phyloP scores from a whole-genome alignment of 2,329 filamentous ascomycete genomes.

The Colletotrichum ledebouriae region DNA sequence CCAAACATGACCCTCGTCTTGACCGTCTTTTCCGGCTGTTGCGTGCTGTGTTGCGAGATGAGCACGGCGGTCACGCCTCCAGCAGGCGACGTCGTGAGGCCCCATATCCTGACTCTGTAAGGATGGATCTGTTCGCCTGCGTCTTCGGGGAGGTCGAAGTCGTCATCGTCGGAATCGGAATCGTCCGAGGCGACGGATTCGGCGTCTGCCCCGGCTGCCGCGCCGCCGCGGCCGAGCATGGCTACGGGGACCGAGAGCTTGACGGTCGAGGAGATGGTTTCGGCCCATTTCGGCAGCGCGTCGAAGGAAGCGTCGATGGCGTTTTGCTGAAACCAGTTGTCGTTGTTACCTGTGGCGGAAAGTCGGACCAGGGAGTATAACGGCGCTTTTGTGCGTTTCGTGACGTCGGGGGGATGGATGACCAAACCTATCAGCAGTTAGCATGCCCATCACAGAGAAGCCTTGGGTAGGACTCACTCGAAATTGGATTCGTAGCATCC shows the following conservation, averaged over 20 bases:
- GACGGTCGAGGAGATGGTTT: conserved; percentile 59
- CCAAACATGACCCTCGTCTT: conserved; percentile 55
- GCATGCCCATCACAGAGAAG: neutral
- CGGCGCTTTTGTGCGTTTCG: conserved; percentile 52
- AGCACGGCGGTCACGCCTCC: conserved; percentile 66
- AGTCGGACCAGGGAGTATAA: conserved; percentile 66
- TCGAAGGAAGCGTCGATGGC: conserved; percentile 47
- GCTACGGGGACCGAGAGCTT: conserved; percentile 59
- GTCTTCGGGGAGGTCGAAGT: conserved; percentile 51
- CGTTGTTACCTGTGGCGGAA: conserved; percentile 64
- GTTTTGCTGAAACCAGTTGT: conserved; percentile 68
- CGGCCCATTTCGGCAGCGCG: conserved; percentile 58
- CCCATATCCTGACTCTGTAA: conserved; percentile 67
- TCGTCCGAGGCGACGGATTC: conserved; percentile 40
- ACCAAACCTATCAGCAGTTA: conserved; percentile 58
- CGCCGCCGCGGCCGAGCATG: conserved; percentile 56
- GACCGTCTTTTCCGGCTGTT: conserved; percentile 60
- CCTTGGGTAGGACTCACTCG: conserved; percentile 52
- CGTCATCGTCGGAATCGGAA: conserved; percentile 46
- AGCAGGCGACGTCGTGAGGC: conserved; percentile 64
- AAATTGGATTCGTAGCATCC: conserved; percentile 60
- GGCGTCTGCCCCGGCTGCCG: conserved; percentile 48
- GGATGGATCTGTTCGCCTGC: conserved; percentile 59
- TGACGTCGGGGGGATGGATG: conserved; percentile 56
- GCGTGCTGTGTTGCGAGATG: conserved; percentile 62